Conservation (phyloP, 2,329 filamentous ascomycete species). For the Ilyonectria sp. region DNA sequence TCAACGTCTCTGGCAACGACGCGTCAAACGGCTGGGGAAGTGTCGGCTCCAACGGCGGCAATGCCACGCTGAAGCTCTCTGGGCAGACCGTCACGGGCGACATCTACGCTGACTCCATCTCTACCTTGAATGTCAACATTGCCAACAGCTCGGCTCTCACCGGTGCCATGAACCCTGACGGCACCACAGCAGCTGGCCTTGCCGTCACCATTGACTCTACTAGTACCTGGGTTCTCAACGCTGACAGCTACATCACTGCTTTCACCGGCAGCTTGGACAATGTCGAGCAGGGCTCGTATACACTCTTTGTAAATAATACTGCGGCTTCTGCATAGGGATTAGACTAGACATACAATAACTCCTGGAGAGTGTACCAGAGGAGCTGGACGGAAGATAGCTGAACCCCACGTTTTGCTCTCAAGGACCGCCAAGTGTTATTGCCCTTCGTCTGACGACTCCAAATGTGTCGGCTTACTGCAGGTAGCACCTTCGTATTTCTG, state of each 20-base stretch:
- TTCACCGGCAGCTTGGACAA: conserved; percentile 27
- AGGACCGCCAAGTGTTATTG: too few species aligned
- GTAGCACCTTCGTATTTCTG: too few species aligned
- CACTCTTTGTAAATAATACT: conserved; percentile 26
- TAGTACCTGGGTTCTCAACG: conserved; percentile 26
- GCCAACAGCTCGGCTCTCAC: conserved; percentile 21
- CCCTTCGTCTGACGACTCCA: too few species aligned
- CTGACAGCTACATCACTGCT: conserved; percentile 27
- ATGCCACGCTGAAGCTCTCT: conserved; percentile 26
- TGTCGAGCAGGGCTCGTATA: conserved; percentile 30
- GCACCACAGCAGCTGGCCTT: conserved; percentile 20
- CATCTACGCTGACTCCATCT: conserved; percentile 30
- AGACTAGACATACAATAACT: too few species aligned
- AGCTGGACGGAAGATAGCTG: too few species aligned
- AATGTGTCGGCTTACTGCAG: too few species aligned
- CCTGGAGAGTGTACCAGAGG: too few species aligned
- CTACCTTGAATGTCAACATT: conserved; percentile 18
- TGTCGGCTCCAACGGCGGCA: conserved; percentile 30
- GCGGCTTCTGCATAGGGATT: conserved; percentile 11
- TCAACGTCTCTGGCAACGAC: conserved; percentile 32
- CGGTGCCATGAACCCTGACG: conserved; percentile 23
- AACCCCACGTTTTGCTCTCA: too few species aligned
- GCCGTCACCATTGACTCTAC: conserved; percentile 16
- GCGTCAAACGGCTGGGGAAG: conserved; percentile 31
- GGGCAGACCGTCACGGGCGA: conserved; percentile 26